Evolutionary conservation across 179 eudicot genomes (phyloP), one percentile per base, ranked within the genome.

Genomic region (Corrigiola litoralis): DNA sequence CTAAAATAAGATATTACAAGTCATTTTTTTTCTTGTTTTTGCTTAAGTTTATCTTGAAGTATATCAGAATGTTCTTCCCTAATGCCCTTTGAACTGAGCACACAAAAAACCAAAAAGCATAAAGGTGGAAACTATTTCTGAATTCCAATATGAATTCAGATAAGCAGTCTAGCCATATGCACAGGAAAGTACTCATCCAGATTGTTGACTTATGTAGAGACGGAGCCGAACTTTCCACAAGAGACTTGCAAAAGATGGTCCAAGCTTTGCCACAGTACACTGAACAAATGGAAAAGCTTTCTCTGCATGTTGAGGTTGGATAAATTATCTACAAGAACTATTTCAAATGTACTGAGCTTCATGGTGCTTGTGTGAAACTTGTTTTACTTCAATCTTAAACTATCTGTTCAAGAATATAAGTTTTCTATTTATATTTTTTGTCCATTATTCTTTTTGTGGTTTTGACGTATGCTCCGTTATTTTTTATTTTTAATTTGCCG

Each of bases 201-300:
- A 54, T 27, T 41, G 59, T 49, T 76, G 55, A 38, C 53, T 65
- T 58, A 50, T 80, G 76, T 51, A 94, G 99, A 80, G 94, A 90
- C 75, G 86, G 97, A 63, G 73, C 72, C 37, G 99, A 90, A 72
- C 66, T 94, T 67, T 90, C 99, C 17, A 91, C 97, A n/a, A 68
- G 95, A 59, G 99, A 94, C 75, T 69, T 94, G 85, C 99, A 94
- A 68, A 94, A 88, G 68, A 88, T 94, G 96, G 97, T 94, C 63
- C 97, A 90, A 81, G 97, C 97, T 70, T 78, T 94, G 76, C 99
- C 99, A 25, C 87, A 91, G 47, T 94, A 94, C 63, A 87, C 87
- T 49, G 97, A 94, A 75, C 89, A 83, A 68, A 85, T 86, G 87
- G 95, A 86, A 24, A 90, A 75, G 70, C 90, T 94, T 67, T 86